phyloP scores from a whole-genome alignment of 371 early-diverging fungal species.

The Amoeboaphelidium protococcarum region DNA sequence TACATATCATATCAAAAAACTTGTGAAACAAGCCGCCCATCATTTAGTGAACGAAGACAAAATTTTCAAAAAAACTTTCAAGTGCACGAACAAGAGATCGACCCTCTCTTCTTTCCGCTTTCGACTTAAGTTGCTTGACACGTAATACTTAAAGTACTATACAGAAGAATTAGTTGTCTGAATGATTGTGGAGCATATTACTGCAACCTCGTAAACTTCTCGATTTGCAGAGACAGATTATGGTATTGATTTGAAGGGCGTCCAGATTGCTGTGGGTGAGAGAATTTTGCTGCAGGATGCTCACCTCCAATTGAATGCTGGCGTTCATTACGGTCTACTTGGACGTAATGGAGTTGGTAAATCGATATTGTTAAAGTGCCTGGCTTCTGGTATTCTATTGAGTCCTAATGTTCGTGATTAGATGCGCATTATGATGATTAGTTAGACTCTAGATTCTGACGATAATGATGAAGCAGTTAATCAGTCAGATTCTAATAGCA shows the following conservation, averaged over 20 bases:
- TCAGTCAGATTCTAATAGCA: neutral
- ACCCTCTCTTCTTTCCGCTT: no score
- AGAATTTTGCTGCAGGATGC: neutral
- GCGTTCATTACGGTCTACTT: slow-evolving; percentile 4
- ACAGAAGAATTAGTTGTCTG: no score
- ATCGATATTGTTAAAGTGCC: slow-evolving; percentile 7
- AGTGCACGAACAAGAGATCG: no score
- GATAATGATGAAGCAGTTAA: no score
- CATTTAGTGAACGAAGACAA: no score
- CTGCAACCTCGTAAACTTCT: neutral
- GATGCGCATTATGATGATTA: slow-evolving; percentile 4
- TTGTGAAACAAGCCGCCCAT: no score
- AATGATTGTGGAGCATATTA: neutral
- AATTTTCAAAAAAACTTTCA: no score
- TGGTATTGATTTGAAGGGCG: neutral
- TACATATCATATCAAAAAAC: no score
- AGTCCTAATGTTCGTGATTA: slow-evolving; percentile 6
- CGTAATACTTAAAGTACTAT: no score
- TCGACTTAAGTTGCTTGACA: no score
- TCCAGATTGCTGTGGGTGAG: neutral
- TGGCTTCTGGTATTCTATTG: neutral
- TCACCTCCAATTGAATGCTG: neutral
- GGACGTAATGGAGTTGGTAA: slow-evolving; percentile 21
- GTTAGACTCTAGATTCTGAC: neutral
- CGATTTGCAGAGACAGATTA: neutral